Evolutionary conservation across 257 asterid genomes (phyloP).

Genomic region (Ilex aquifolium): DNA sequence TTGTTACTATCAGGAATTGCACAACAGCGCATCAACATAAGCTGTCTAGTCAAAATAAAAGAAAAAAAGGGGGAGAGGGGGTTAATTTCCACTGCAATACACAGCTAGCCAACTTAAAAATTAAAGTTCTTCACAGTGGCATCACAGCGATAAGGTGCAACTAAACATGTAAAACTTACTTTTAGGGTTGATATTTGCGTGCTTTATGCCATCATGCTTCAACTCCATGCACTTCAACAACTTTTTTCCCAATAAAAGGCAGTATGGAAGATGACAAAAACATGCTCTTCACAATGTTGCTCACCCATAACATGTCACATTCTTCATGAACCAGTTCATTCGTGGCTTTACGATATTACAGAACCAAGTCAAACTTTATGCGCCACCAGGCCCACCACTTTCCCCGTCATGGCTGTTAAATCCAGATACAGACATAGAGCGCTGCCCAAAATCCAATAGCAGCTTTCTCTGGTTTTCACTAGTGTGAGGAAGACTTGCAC

Average conservation of each 20-base stretch:
- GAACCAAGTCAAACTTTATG: slow-evolving; percentile 2
- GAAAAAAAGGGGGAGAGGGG: too few species aligned
- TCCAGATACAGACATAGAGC: slow-evolving; percentile 35
- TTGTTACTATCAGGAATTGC: too few species aligned
- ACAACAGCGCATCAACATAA: too few species aligned
- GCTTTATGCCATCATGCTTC: background rate
- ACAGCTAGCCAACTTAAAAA: too few species aligned
- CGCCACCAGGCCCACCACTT: slow-evolving; percentile 10
- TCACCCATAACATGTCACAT: background rate
- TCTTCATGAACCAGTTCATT: background rate
- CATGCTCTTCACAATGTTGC: background rate
- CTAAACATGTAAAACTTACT: too few species aligned
- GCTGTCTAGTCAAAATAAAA: too few species aligned
- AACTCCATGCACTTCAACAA: background rate
- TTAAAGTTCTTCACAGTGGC: too few species aligned
- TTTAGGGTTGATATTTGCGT: too few species aligned
- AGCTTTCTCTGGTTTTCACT: slow-evolving; percentile 38
- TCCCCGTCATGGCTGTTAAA: slow-evolving; percentile 19
- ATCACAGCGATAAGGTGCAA: too few species aligned
- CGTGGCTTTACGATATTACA: background rate
- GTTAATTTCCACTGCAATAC: too few species aligned
- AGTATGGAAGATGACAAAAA: background rate
- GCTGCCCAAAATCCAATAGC: slow-evolving; percentile 34
- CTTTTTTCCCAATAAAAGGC: background rate
- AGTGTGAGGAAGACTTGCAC: slow-evolving; percentile 51